Base-by-base conservation (phyloP, 2,329 filamentous ascomycete species). In the Colletotrichum cordylinicola region DNA sequence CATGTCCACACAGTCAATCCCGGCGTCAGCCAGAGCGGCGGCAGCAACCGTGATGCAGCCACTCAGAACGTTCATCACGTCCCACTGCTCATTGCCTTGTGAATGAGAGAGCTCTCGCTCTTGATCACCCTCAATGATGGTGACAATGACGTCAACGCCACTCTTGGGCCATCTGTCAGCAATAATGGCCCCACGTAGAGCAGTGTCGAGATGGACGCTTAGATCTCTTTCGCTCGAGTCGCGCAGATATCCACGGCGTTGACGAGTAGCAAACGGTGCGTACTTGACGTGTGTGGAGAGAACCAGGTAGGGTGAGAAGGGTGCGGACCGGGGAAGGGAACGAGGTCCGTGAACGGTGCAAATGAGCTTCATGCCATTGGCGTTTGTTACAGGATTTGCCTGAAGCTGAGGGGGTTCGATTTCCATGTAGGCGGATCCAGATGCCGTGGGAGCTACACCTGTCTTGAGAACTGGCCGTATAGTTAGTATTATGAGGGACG, bases 101-200 rank as follows among this genome's bases (percentile, higher is more conserved):
- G 86, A 86, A 35, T 87, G 82, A 4, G 85, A 86, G 62, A 84
- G 84, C 83, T 84, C 90, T 83, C 83, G 90, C 85, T 96, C 94
- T 82, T 98, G 95, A 82, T 98, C 97, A 4, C 95, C 96, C 86
- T 99, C 97, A 21, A 99, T 88, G 65, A 99, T 93, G 1, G 96
- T 98, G 65, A 99, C 92, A 21, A 98, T 93, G 55, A 99, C 93
- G 83, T 99, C 97, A n/a, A 98, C 93, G 60, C 95, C 96, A 83
- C 95, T 98, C 88, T 99, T 99, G n/a, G 97, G 97, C 95, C 96
- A 99, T 74, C 96, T 90, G 83, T 98, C 96, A 16, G 95, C 96
- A 81, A 98, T 96, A 67, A 98, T 93, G 9, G 95, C 94, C 1
- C 96, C 96, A 39, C 96, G 91, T 67, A 99, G 88, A 31, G 97